phyloP scores from a whole-genome alignment of 225 moss, liverwort and hornwort species.

The Sphagnum contortum region DNA sequence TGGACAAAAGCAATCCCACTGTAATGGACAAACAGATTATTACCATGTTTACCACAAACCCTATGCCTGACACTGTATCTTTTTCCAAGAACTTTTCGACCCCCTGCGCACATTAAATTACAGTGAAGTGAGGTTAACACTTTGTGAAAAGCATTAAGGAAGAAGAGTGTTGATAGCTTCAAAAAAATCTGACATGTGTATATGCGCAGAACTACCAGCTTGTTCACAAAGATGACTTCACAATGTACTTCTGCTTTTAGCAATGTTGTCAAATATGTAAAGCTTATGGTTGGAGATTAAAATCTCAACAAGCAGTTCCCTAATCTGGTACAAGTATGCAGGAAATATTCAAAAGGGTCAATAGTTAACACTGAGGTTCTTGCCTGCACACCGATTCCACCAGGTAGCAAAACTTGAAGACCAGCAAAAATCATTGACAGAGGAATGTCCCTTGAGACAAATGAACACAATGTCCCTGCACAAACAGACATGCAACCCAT shows the following conservation, averaged over 20 bases:
- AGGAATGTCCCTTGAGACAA: slow-evolving; percentile 40
- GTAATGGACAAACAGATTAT: slow-evolving; percentile 55
- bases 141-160: too few relatives aligned
- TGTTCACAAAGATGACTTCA: too few relatives aligned
- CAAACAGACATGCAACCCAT: background rate
- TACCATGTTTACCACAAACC: slow-evolving; percentile 54
- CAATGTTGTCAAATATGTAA: too few relatives aligned
- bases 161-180: too few relatives aligned
- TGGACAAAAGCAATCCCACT: slow-evolving; percentile 40
- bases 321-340: too few relatives aligned
- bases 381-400: slow-evolving; percentile 58
- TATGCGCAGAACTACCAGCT: too few relatives aligned
- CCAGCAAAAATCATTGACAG: slow-evolving; percentile 45
- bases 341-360: too few relatives aligned
- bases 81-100: slow-evolving; percentile 31
- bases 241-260: too few relatives aligned
- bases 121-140: too few relatives aligned
- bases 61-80: slow-evolving; percentile 34
- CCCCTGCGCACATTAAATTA: slow-evolving; percentile 18
- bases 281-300: too few relatives aligned
- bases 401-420: slow-evolving; percentile 51
- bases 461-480: slow-evolving; percentile 28
- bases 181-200: too few relatives aligned
- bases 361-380: slow-evolving; percentile 1
- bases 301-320: too few relatives aligned